A percentile compares a stretch with the other conserved stretches of the same genome.
phyloP scores from a whole-genome alignment of 352 stramenopile genomes.

The Globisporangium canariense region DNA sequence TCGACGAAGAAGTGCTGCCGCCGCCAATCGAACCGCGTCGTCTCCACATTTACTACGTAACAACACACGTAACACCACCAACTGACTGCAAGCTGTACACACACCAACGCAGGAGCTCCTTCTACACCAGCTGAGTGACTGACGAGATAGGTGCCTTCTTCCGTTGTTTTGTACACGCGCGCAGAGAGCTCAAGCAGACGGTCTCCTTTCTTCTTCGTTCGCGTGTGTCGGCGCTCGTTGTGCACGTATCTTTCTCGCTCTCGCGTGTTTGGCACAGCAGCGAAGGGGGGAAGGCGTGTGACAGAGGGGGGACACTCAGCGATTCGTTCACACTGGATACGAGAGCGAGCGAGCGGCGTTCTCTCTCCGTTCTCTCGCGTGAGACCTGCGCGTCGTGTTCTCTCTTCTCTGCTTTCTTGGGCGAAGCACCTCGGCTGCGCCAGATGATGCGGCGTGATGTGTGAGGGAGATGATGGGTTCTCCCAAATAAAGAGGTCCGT shows the following conservation, averaged over 20 bases:
- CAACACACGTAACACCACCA: background rate
- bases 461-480: slow-evolving; percentile 10
- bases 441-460: slow-evolving; percentile 10
- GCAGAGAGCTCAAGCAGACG: background rate
- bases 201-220: background rate
- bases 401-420: background rate
- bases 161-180: background rate
- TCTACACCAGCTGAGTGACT: background rate
- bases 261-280: background rate
- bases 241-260: slow-evolving; percentile 6
- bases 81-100: background rate
- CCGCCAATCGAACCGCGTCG: slow-evolving; percentile 45
- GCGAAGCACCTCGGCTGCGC: background rate
- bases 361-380: slow-evolving; percentile 6
- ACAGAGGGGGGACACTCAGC: background rate
- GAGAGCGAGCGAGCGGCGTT: background rate
- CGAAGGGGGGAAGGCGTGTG: background rate
- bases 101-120: background rate
- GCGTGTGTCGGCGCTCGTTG: slow-evolving; percentile 1
- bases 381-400: background rate
- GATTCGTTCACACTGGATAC: background rate
- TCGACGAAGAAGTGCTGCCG: slow-evolving; percentile 23
- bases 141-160: background rate
- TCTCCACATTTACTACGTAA: slow-evolving; percentile 40
- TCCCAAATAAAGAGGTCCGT: slow-evolving; percentile 4